These are phyloP conservation scores for Plasmodium malariae DNA, from an alignment of 169 alveolate genomes.

Conservation along the genomic window DNA sequence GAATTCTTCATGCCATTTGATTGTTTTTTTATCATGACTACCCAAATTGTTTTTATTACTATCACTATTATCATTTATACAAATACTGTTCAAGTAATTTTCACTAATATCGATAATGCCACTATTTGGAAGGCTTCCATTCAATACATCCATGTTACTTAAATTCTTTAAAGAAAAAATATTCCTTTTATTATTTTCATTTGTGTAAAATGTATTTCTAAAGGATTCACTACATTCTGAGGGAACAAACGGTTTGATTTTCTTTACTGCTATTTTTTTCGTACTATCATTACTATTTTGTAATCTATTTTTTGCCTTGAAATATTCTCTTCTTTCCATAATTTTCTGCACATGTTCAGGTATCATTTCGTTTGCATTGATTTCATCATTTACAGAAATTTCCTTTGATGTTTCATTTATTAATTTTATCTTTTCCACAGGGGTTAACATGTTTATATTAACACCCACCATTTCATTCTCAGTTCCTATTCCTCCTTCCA, in stretches of 20 bases:
- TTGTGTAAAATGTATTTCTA: slow-evolving; percentile 73
- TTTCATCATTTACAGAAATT: slow-evolving; percentile 38
- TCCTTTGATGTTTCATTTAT: slow-evolving; percentile 55
- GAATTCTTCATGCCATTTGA: not conserved
- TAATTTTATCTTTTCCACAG: slow-evolving; percentile 35
- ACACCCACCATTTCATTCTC: too few relatives aligned
- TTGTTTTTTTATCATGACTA: too few relatives aligned
- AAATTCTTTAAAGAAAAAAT: slow-evolving; percentile 42
- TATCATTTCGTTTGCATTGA: slow-evolving; percentile 20
- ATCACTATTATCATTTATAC: too few relatives aligned
- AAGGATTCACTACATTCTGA: slow-evolving; percentile 67
- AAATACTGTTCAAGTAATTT: not conserved
- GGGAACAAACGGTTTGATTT: slow-evolving; percentile 71
- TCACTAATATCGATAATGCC: not conserved
- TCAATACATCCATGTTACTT: slow-evolving; percentile 15
- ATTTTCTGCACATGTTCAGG: slow-evolving; percentile 74
- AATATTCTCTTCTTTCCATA: slow-evolving; percentile 76
- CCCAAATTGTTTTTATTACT: too few relatives aligned
- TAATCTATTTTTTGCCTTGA: slow-evolving; percentile 27
- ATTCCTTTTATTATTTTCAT: slow-evolving; percentile 59
- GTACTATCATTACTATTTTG: slow-evolving; percentile 5
- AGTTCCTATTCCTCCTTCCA: slow-evolving; percentile 13
- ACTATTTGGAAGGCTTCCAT: not conserved
- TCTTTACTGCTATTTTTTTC: slow-evolving; percentile 5
- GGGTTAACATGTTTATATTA: slow-evolving; percentile 32